phyloP scores from a whole-genome alignment of 129 eudicot genomes.

The Glebionis coronaria region DNA sequence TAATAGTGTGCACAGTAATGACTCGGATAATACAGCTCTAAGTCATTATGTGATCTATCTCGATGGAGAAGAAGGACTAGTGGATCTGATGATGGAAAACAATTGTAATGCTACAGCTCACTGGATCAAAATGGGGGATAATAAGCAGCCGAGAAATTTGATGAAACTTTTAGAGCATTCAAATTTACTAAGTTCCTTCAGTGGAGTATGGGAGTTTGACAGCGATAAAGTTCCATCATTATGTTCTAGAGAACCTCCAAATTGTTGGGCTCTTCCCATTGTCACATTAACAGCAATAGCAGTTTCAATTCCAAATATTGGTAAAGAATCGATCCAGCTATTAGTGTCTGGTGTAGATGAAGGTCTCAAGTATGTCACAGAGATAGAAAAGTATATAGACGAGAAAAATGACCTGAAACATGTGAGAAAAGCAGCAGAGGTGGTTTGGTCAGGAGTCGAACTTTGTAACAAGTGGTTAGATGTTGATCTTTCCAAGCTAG shows the following conservation, averaged over 20 bases:
- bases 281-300: slow-evolving; percentile 73
- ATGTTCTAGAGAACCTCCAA: slow-evolving; percentile 46
- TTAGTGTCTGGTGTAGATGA: slow-evolving; percentile 45
- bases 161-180: slow-evolving; percentile 37
- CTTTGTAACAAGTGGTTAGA: slow-evolving; percentile 60
- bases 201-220: slow-evolving; percentile 49
- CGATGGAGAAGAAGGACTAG: slow-evolving; percentile 71
- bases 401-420: slow-evolving; percentile 32
- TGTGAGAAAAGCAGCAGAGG: slow-evolving; percentile 55
- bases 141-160: slow-evolving; percentile 52
- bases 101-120: slow-evolving; percentile 44
- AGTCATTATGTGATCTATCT: slow-evolving; percentile 64
- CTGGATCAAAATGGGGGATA: slow-evolving; percentile 52
- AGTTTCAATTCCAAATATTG: slow-evolving; percentile 41
- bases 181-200: slow-evolving; percentile 24
- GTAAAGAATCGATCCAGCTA: slow-evolving; percentile 28
- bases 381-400: slow-evolving; percentile 42
- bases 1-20: slow-evolving; percentile 16
- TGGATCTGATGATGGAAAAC: slow-evolving; percentile 44
- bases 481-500: slow-evolving; percentile 48
- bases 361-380: slow-evolving; percentile 46
- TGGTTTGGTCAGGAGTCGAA: slow-evolving; percentile 72
- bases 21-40: slow-evolving; percentile 24
- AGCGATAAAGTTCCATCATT: slow-evolving; percentile 44
- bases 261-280: slow-evolving; percentile 82